Conservation (phyloP, 148 eudicot genomes). For the Silene latifolia region DNA sequence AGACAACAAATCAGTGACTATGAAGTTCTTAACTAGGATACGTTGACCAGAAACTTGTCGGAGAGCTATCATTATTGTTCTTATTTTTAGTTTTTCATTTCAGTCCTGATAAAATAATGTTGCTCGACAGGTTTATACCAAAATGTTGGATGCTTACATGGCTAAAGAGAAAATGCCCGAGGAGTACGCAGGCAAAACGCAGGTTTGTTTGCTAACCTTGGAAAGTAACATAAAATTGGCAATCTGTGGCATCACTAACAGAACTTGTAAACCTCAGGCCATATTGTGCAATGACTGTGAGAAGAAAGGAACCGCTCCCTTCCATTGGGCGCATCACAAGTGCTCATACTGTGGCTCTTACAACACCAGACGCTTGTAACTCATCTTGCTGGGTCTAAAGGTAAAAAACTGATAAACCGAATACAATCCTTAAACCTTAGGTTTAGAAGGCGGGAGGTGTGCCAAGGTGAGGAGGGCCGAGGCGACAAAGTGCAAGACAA, state of each 20-base stretch:
- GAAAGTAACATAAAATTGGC: background rate
- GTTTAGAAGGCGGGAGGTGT: too few species aligned
- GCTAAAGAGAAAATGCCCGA: slow-evolving; percentile 83
- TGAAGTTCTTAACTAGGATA: background rate
- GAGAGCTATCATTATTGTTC: background rate
- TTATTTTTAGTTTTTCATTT: background rate
- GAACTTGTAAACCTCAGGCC: slow-evolving; percentile 38
- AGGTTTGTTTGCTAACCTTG: slow-evolving; percentile 45
- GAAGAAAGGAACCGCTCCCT: slow-evolving; percentile 64
- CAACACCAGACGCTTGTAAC: slow-evolving; percentile 71
- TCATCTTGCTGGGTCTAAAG: slow-evolving; percentile 3
- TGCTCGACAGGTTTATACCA: slow-evolving; percentile 67
- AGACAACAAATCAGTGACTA: background rate
- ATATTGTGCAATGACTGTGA: slow-evolving; percentile 95
- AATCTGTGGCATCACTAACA: slow-evolving; percentile 9
- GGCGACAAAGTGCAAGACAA: background rate
- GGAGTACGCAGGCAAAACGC: slow-evolving; percentile 69
- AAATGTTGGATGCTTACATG: slow-evolving; percentile 79
- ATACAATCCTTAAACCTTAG: background rate
- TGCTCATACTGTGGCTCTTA: slow-evolving; percentile 80
- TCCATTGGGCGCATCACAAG: slow-evolving; percentile 84
- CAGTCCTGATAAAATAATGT: slow-evolving; percentile 1
- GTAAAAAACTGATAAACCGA: slow-evolving; percentile 10
- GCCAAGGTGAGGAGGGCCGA: too few species aligned
- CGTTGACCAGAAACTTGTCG: background rate